Base-by-base conservation (phyloP, 1,284 basidiomycete genomes). In the Ceratobasidium sp. region DNA sequence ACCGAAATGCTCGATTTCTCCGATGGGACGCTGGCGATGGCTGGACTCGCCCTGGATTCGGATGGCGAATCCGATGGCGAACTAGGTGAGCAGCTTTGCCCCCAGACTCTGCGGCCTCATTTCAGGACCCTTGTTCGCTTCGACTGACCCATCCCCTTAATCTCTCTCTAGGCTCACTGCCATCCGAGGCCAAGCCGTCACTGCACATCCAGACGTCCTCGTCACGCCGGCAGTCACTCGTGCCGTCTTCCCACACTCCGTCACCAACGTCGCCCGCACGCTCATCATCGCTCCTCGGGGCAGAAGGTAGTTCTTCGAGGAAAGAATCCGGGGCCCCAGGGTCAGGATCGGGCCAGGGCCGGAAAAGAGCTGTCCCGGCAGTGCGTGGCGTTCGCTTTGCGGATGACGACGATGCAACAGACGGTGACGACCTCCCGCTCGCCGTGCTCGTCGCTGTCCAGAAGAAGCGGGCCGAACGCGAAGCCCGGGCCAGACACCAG, bases 1-100 rank as follows among this genome's bases (percentile, higher is more conserved):
- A 64, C 61, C 46, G 61, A 64, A 52, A 64, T 45, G 45, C 61
- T 64, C 46, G 61, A 64, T 45, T 64, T 64, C 30, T 64, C 61
- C 6, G 61, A 64, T 26, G 61, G 45, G 1, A 64, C 61, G 9
- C 26, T 64, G n/a, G 61, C 61, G 26, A 32, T 64, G 45, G 61
- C 61, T 3, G 61, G 61, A 3, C n/a, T 64, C 2, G 61, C 61
- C 45, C 41, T 64, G 30, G 61, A 64, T 46, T 32, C 45, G 45
- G 61, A 64, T 18, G 45, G 41, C 21, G 61, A 64, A n/a, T 45
- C 41, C 34, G 46, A 52, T 32, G 16, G 16, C n/a, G 61, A 64
- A 10, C 23, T 53, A n/a, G 9, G 52, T 67, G 34, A 55, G 50
- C n/a, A 18, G 8, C 41, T 41, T 39, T 46, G 23, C 21, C 23